These are phyloP conservation scores for Sedum album DNA, from an alignment of 164 flowering plant genomes.

Conservation along the genomic window DNA sequence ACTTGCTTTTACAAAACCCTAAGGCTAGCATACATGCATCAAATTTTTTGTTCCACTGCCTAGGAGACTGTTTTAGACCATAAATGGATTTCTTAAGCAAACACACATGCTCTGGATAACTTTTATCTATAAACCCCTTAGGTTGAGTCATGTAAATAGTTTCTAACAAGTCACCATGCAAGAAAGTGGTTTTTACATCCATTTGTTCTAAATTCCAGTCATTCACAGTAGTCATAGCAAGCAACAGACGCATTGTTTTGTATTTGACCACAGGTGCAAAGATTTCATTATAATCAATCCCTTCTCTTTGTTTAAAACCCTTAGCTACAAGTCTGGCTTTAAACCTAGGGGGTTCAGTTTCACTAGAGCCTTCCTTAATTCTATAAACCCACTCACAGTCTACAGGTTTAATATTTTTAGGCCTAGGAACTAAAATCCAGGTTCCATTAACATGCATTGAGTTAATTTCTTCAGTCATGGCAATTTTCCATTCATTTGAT, in stretches of 20 bases:
- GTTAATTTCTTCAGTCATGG: no score
- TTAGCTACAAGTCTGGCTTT: no score
- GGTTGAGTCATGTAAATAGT: neutral
- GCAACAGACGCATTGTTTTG: neutral
- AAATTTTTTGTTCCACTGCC: neutral
- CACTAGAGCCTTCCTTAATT: no score
- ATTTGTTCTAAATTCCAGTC: neutral
- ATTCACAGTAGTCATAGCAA: neutral
- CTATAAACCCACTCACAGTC: no score
- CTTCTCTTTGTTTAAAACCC: no score
- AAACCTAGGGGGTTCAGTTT: no score
- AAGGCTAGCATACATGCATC: no score
- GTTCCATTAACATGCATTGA: no score
- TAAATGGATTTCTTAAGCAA: neutral
- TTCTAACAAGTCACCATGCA: neutral
- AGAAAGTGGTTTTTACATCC: neutral
- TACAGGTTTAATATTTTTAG: no score
- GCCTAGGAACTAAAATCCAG: no score
- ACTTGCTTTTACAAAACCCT: neutral
- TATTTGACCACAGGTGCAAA: neutral
- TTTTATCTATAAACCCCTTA: neutral
- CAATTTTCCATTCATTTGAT: no score
- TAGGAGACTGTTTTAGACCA: neutral
- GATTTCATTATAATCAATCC: neutral
- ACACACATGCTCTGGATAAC: neutral